Conservation (phyloP, 768 basidiomycete genomes). For the Leucosporidium yakuticum region DNA sequence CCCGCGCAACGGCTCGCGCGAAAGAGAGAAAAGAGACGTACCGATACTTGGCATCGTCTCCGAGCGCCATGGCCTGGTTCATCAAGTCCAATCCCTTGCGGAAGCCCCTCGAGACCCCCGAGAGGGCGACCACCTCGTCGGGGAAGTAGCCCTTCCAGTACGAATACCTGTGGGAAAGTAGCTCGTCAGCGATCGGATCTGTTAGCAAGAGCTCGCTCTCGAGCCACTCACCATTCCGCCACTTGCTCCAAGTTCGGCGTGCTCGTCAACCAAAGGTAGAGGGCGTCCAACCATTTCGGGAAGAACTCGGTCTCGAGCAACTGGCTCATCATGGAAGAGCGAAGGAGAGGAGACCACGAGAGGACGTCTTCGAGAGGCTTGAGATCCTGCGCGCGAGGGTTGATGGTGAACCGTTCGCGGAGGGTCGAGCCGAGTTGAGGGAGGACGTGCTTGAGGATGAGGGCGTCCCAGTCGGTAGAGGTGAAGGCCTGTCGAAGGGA, state of each 20-base stretch:
- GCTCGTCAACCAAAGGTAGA: conserved; percentile 89
- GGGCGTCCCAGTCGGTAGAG: conserved; percentile 76
- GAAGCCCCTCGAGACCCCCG: conserved; percentile 70
- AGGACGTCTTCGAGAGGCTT: conserved; percentile 68
- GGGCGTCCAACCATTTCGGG: conserved; percentile 88
- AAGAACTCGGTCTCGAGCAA: conserved; percentile 88
- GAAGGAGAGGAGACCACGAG: conserved; percentile 67
- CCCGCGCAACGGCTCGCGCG: neutral
- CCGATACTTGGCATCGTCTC: conserved; percentile 57
- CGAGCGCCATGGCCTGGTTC: conserved; percentile 86
- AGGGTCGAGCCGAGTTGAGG: conserved; percentile 80
- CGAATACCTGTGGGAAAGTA: conserved; percentile 43
- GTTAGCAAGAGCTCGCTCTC: neutral
- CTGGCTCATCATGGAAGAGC: conserved; percentile 69
- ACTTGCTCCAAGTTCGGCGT: conserved; percentile 85
- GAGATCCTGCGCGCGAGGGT: conserved; percentile 87
- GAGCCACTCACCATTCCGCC: conserved; percentile 76
- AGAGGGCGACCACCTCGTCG: conserved; percentile 59
- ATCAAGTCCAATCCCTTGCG: conserved; percentile 83
- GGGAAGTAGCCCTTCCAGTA: conserved; percentile 82
- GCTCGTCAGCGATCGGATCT: neutral
- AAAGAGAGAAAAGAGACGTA: neutral
- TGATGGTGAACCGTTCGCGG: conserved; percentile 79
- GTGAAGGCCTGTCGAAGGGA: conserved; percentile 59
- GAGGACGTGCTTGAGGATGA: conserved; percentile 82